Evolutionary conservation across 2,329 filamentous ascomycete species (phyloP).

Genomic region (Trichophyton benhamiae): DNA sequence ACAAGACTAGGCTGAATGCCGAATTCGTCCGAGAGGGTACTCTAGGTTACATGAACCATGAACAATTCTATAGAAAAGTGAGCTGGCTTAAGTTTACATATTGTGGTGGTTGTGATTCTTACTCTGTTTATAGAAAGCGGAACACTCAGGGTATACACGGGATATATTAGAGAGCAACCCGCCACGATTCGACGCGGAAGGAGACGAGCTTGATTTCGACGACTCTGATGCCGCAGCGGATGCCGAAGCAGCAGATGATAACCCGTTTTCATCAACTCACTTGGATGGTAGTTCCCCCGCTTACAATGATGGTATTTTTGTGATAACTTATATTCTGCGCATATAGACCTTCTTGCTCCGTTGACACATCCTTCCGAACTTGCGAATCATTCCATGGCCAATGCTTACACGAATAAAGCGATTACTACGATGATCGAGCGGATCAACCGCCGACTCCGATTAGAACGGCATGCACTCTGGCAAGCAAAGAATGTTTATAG

Average conservation of each 20-base stretch:
- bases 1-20: conserved; percentile 49
- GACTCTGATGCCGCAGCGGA: conserved; percentile 48
- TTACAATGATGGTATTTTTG: neutral
- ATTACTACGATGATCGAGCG: conserved; percentile 46
- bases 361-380: conserved; percentile 50
- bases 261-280: conserved; percentile 47
- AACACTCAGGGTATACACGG: conserved; percentile 50
- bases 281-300: conserved; percentile 39
- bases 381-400: conserved; percentile 44
- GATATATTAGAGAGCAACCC: conserved; percentile 49
- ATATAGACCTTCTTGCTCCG: conserved; percentile 46
- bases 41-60: conserved; percentile 40
- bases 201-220: conserved; percentile 47
- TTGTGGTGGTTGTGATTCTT: neutral
- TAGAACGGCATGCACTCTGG: conserved; percentile 45
- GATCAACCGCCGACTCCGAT: conserved; percentile 45
- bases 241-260: conserved; percentile 45
- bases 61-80: conserved; percentile 46
- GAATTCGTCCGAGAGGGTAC: conserved; percentile 44
- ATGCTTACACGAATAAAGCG: conserved; percentile 47
- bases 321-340: neutral
- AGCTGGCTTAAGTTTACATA: neutral
- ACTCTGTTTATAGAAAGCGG: conserved; percentile 38
- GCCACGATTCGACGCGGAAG: conserved; percentile 50
- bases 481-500: conserved; percentile 47